Conservation (phyloP, 768 basidiomycete species). For the Porphyrellus cyaneotinctus region DNA sequence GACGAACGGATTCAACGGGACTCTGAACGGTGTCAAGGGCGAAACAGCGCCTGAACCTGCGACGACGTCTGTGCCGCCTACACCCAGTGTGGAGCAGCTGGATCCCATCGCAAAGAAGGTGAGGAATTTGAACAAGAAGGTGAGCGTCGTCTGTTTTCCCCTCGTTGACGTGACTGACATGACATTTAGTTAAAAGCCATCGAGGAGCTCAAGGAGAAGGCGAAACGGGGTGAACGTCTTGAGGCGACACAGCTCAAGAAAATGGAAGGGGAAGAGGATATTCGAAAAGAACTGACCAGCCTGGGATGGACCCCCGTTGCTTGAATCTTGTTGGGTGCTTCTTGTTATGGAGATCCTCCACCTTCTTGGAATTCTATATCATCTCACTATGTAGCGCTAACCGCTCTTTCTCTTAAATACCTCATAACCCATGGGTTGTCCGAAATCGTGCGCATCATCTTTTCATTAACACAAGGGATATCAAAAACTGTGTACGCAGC, state of each 20-base stretch:
- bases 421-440: too few species aligned
- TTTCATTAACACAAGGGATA: too few species aligned
- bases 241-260: slow-evolving; percentile 97
- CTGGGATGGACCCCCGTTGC: slow-evolving; percentile 23
- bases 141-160: slow-evolving; percentile 21
- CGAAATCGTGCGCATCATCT: too few species aligned
- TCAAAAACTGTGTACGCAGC: too few species aligned
- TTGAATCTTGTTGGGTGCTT: not conserved
- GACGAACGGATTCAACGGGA: slow-evolving; percentile 22
- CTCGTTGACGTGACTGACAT: not conserved
- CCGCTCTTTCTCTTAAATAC: slow-evolving; percentile 5
- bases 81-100: slow-evolving; percentile 56
- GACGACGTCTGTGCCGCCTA: slow-evolving; percentile 40
- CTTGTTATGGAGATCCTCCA: not conserved
- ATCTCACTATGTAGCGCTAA: not conserved
- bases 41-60: slow-evolving; percentile 7
- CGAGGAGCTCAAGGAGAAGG: slow-evolving; percentile 93
- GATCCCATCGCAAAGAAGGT: slow-evolving; percentile 90
- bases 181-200: slow-evolving; percentile 66
- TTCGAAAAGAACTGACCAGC: slow-evolving; percentile 69
- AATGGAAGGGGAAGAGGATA: slow-evolving; percentile 87
- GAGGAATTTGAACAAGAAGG: slow-evolving; percentile 95
- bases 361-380: not conserved
- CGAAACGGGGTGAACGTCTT: slow-evolving; percentile 82
- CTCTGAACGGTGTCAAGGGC: slow-evolving; percentile 15